phyloP scores from a whole-genome alignment of 306 rosid species.

The Castanea crenata region DNA sequence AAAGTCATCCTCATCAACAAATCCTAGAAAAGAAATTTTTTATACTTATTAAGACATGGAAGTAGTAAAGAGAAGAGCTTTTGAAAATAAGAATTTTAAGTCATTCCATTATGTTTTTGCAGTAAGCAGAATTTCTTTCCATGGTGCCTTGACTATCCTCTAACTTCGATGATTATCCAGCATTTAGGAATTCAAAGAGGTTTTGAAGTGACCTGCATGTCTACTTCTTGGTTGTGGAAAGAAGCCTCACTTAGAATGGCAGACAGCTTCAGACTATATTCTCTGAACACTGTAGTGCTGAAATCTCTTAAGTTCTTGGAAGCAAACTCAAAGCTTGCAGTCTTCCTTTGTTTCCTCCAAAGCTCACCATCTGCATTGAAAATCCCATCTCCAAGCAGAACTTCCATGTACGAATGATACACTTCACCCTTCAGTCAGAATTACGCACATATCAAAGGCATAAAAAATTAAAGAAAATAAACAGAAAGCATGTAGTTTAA shows the following conservation, averaged over 20 bases:
- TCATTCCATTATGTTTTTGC: neutral
- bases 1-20: constrained; percentile 93
- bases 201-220: constrained; percentile 69
- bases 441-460: constrained; percentile 1
- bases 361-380: constrained; percentile 84
- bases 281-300: constrained; percentile 74
- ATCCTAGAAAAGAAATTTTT: constrained; percentile 45
- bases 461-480: neutral
- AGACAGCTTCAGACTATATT: constrained; percentile 63
- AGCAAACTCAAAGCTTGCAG: constrained; percentile 91
- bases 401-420: constrained; percentile 91
- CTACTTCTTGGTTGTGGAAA: constrained; percentile 54
- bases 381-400: constrained; percentile 90
- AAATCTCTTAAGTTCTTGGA: constrained; percentile 90
- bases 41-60: neutral
- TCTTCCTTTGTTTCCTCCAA: constrained; percentile 92
- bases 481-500: neutral
- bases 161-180: no score
- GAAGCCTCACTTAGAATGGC: constrained; percentile 53
- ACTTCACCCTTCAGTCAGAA: constrained; percentile 63
- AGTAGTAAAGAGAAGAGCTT: neutral
- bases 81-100: neutral
- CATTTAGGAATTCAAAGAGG: neutral
- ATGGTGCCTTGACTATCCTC: no score
- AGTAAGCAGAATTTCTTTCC: neutral